These are phyloP conservation scores for Boletus mariae DNA, from an alignment of 1,284 basidiomycete genomes.

Conservation along the genomic window DNA sequence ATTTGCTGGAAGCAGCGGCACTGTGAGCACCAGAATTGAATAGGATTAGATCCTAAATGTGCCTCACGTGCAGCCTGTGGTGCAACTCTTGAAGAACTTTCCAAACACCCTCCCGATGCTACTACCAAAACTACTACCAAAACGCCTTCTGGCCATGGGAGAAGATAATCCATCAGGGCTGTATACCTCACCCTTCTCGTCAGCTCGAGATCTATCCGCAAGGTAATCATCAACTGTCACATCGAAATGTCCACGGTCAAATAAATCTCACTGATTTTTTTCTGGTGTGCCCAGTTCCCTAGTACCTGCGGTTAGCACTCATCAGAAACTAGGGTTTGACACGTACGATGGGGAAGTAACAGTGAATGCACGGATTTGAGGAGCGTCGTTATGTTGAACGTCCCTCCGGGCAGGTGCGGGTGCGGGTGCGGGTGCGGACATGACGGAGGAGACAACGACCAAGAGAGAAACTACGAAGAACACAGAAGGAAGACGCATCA, in stretches of 20 bases:
- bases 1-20: not conserved
- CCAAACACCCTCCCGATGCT: too few relatives aligned
- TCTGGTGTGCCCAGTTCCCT: not conserved
- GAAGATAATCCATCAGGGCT: not conserved
- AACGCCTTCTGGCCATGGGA: not conserved
- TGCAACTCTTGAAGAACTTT: too few relatives aligned
- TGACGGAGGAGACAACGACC: not conserved
- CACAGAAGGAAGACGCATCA: not conserved
- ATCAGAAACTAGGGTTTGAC: not conserved
- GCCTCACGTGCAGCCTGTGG: not conserved
- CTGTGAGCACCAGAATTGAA: not conserved
- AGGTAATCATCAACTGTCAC: not conserved
- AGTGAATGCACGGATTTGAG: not conserved
- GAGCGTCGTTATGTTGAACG: not conserved
- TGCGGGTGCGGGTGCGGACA: not conserved
- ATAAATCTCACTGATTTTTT: too few relatives aligned
- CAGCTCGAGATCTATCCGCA: not conserved
- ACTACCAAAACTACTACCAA: not conserved
- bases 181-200: slow-evolving; percentile 23
- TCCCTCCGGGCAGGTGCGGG: not conserved
- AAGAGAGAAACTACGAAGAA: not conserved
- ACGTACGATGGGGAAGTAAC: not conserved
- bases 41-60: not conserved
- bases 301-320: not conserved
- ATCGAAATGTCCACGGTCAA: not conserved